Base-by-base conservation (phyloP, 148 eudicot species). In the Polygonum maritimum region DNA sequence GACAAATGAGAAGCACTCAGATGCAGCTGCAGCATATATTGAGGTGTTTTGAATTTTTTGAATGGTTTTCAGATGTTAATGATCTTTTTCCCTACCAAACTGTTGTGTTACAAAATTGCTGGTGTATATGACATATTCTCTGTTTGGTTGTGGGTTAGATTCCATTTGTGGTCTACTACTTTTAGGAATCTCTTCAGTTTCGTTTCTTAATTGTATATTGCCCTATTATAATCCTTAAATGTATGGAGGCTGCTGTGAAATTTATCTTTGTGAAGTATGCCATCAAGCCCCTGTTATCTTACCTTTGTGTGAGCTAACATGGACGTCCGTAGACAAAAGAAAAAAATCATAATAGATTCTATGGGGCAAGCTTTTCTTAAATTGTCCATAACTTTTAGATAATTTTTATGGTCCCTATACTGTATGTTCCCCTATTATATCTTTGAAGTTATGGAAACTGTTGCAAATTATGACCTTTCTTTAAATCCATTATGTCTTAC, bases 1-100 rank as follows among this genome's bases (percentile, higher is more conserved):
- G 76, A 80, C 85, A 36, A 85, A 82, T 82, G 83, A 80, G 55
- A 82, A 78, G 77, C 85, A 82, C 80, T 85, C 87, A 0, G 83
- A 80, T 48, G 77, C 82, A 73, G 87, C 87, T 0, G 85, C 80
- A 16, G 78, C 87, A 73, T 85, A 82, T 79, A 81, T 85, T 60
- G 85, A 85, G 85, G 87, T 82, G 69, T 38, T 76, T 54, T 31
- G 45, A 36, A 38, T 36, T 67, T 38, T 16, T 45, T 67, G 44
- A 6, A 5, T 33, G 69, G 33, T 63, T 33, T 31, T 31, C 6
- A 63, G 14, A 63, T 63, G 16, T 33, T 31, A 31, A 63, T 49
- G 40, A 13, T 13, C 15, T 38, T 67, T 7, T 7, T 7, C 11
- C 11, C 21, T 38, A 16, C 18, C 69, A 62, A 62, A 26, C 39